phyloP scores from a whole-genome alignment of 495 filamentous ascomycete genomes.

The Articulospora tetracladia region DNA sequence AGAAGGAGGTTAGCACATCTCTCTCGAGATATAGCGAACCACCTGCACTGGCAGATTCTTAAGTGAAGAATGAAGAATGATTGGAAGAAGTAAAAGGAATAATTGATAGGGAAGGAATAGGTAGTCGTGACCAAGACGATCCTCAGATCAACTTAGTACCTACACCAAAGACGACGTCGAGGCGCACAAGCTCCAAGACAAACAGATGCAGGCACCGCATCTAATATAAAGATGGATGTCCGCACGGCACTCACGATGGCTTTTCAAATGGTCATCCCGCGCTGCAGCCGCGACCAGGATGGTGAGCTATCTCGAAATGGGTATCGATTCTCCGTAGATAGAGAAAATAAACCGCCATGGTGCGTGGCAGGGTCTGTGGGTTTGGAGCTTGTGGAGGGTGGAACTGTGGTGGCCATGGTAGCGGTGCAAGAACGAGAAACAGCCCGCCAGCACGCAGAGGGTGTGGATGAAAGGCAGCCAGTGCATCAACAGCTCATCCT shows the following conservation, averaged over 20 bases:
- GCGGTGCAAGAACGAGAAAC: conserved; percentile 7
- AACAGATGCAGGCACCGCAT: conserved; percentile 19
- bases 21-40: conserved; percentile 4
- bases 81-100: conserved; percentile 17
- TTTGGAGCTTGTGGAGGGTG: background rate
- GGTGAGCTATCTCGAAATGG: background rate
- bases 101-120: conserved; percentile 7
- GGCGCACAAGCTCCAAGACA: conserved; percentile 12
- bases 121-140: conserved; percentile 15
- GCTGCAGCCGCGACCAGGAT: conserved; percentile 9
- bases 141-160: conserved; percentile 20
- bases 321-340: background rate
- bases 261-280: conserved; percentile 12
- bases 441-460: too few species aligned
- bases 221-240: conserved; percentile 20
- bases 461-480: conserved; percentile 10
- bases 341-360: background rate
- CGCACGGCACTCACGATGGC: conserved; percentile 12
- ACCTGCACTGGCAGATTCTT: conserved; percentile 15
- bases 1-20: conserved; percentile 20
- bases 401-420: background rate
- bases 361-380: background rate
- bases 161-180: conserved; percentile 13
- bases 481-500: background rate
- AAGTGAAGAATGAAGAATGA: conserved; percentile 10